Evolutionary conservation across 2,329 filamentous ascomycete species (phyloP), one percentile per base, ranked within the genome.

Genomic region (Alternaria longipes): DNA sequence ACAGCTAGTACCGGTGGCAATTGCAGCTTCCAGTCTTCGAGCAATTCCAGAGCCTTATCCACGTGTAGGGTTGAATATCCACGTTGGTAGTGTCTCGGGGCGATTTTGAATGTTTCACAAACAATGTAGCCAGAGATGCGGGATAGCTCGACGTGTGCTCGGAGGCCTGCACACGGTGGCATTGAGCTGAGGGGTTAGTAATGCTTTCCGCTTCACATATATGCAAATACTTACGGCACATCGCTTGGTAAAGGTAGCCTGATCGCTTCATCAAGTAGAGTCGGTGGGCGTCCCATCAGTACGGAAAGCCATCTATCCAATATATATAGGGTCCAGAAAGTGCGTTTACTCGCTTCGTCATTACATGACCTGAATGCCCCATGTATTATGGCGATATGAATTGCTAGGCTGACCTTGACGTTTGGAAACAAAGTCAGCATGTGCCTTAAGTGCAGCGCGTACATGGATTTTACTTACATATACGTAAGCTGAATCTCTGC

Each of bases 271-370:
- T 73, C 69, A n/a, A 64, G 54, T 53, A 74, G 64, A 2, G 67
- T 67, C 12, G 71, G 68, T 12, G 70, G 68, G 16, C 71, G 64
- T 7, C 71, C 71, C 71, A 74, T 72, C 5, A 74, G 24, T 36
- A 69, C 67, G 26, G 68, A 69, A 18, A 73, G 63, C 71, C 71
- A 74, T 49, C 71, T 62, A 41, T 74, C 71, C 28, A 74, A 46
- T n/a, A 71, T 55, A 46, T 72, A 74, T 1, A 74, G 56, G 2
- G 69, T 72, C 71, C 71, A 74, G 18, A 69, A 67, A 8, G 40
- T 50, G 32, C 71, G 68, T 45, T 65, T 72, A 28, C 52, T 67
- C 16, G 59, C 56, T 56, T 74, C 71, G 47, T 72, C 63, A 4
- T 16, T 41, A n/a, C 56, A 65, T 8, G 64, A 60, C 26, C 57